Percentiles rank a stretch among this genome's conserved stretches.
These are phyloP conservation scores for Corrigiola litoralis DNA, from an alignment of 179 eudicot species.

Conservation along the genomic window DNA sequence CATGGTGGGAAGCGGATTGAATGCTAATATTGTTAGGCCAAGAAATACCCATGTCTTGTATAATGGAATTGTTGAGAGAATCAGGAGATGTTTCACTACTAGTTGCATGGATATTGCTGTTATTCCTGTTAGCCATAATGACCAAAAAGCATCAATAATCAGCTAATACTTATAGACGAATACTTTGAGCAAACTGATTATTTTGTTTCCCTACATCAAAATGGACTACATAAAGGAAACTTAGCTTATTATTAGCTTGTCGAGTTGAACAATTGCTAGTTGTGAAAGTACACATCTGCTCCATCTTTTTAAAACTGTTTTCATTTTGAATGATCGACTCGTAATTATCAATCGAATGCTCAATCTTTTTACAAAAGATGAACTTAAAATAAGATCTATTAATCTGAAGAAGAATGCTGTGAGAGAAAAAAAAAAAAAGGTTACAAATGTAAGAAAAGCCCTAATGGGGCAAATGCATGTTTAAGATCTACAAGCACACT, in stretches of 20 bases:
- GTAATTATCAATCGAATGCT: too few relatives aligned
- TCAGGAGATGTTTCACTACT: slow-evolving; percentile 20
- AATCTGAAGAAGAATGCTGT: too few relatives aligned
- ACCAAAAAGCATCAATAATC: neutral
- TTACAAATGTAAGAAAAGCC: slow-evolving; percentile 8
- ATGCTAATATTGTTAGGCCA: slow-evolving; percentile 23
- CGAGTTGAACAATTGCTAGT: too few relatives aligned
- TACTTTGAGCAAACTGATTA: neutral
- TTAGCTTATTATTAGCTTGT: too few relatives aligned
- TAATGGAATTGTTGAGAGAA: slow-evolving; percentile 29
- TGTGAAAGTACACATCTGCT: too few relatives aligned
- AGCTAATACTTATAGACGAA: too few relatives aligned
- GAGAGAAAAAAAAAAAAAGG: neutral
- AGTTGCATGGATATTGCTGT: slow-evolving; percentile 24
- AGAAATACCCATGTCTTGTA: slow-evolving; percentile 38
- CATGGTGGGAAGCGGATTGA: slow-evolving; percentile 11
- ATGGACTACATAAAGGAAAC: too few relatives aligned
- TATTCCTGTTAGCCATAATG: slow-evolving; percentile 20
- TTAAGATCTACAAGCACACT: neutral
- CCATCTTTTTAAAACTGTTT: neutral
- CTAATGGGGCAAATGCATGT: slow-evolving; percentile 17
- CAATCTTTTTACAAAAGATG: too few relatives aligned
- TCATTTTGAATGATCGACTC: too few relatives aligned
- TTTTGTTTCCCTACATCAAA: neutral
- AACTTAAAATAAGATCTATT: neutral